Percentiles rank a stretch among this genome's conserved stretches.
Conservation (phyloP, 805 yeast genomes). For the Priceomyces medius region DNA sequence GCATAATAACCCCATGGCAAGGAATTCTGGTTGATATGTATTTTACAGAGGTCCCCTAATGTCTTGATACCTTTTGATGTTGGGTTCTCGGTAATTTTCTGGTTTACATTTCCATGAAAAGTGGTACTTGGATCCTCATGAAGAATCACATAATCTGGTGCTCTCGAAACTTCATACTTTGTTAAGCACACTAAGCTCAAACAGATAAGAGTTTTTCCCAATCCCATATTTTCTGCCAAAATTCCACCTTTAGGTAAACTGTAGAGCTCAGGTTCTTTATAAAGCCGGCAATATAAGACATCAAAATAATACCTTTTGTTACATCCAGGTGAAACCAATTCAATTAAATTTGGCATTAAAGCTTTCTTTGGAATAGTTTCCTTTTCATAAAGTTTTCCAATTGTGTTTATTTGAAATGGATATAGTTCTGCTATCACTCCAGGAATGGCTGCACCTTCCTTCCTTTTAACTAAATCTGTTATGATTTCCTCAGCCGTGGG, state of each 20-base stretch:
- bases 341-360: conserved; percentile 35
- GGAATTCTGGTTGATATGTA: conserved; percentile 44
- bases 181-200: conserved; percentile 56
- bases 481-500: conserved; percentile 19
- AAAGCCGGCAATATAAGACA: conserved; percentile 26
- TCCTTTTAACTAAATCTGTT: conserved; percentile 14
- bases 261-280: conserved; percentile 40
- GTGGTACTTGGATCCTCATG: conserved; percentile 9
- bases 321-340: conserved; percentile 19
- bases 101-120: conserved; percentile 15
- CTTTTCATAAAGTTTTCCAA: conserved; percentile 56
- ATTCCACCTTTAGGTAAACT: conserved; percentile 59
- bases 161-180: conserved; percentile 44
- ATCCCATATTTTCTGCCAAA: conserved; percentile 67
- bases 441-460: conserved; percentile 9
- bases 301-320: conserved; percentile 34
- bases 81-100: conserved; percentile 50
- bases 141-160: conserved; percentile 35
- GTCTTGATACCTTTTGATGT: not conserved
- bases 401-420: conserved; percentile 59
- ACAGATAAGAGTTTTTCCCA: conserved; percentile 63
- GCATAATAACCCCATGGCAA: conserved; percentile 57
- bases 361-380: conserved; percentile 40
- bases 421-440: conserved; percentile 56
- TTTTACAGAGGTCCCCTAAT: conserved; percentile 41